phyloP scores from a whole-genome alignment of 1,139 yeast species.

The Saccharomyces hybrid region DNA sequence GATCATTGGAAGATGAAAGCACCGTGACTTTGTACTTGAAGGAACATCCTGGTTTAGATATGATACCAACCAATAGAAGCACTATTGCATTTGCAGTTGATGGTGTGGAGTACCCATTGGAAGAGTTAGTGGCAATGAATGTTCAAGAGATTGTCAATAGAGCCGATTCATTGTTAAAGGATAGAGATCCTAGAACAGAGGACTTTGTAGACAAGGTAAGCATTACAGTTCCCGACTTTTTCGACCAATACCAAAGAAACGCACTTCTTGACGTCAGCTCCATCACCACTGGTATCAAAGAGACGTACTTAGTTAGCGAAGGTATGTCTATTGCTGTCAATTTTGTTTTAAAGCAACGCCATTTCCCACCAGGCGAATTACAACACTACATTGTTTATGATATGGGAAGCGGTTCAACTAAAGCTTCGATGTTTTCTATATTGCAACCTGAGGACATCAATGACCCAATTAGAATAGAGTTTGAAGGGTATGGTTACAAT shows the following conservation, averaged over 20 bases:
- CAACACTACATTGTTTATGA: constrained; percentile 74
- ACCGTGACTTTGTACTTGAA: constrained; percentile 40
- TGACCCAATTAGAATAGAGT: constrained; percentile 41
- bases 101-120: constrained; percentile 48
- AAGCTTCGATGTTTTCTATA: constrained; percentile 72
- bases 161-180: constrained; percentile 47
- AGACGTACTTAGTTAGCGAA: constrained; percentile 76
- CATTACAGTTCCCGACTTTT: constrained; percentile 70
- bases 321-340: constrained; percentile 87
- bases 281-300: constrained; percentile 24
- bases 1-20: constrained; percentile 40
- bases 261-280: constrained; percentile 65
- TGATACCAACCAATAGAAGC: constrained; percentile 44
- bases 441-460: constrained; percentile 39
- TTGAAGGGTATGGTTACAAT: constrained; percentile 68
- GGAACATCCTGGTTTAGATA: constrained; percentile 55
- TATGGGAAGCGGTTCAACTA: constrained; percentile 88
- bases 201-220: constrained; percentile 47
- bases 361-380: constrained; percentile 37
- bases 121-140: constrained; percentile 81
- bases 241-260: constrained; percentile 54
- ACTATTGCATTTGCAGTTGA: constrained; percentile 53
- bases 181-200: constrained; percentile 38
- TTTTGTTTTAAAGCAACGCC: constrained; percentile 40
- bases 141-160: constrained; percentile 58